phyloP scores from a whole-genome alignment of 2,329 filamentous ascomycete species.

The Ophiostoma ulmi region DNA sequence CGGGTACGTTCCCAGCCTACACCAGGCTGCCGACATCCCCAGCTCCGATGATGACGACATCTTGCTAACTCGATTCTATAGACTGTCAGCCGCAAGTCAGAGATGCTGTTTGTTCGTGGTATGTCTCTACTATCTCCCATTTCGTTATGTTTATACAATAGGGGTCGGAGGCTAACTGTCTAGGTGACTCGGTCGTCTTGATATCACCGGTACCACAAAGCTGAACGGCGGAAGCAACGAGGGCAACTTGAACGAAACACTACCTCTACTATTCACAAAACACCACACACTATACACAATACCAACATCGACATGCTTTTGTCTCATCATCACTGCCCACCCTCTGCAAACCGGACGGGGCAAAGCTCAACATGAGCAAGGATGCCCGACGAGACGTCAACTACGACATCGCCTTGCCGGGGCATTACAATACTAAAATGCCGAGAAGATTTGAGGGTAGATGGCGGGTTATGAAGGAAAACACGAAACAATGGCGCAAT shows the following conservation, averaged over 20 bases:
- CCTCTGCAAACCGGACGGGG: not conserved
- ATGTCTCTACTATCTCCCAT: constrained; percentile 33
- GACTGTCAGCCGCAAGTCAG: constrained; percentile 94
- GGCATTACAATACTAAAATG: not conserved
- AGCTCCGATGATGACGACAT: not conserved
- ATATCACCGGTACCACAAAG: constrained; percentile 31
- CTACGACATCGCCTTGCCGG: not conserved
- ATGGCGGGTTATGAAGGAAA: not conserved
- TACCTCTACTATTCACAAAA: not conserved
- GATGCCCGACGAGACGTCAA: not conserved
- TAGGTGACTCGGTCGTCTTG: constrained; percentile 31
- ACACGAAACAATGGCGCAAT: constrained; percentile 10
- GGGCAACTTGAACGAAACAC: not conserved
- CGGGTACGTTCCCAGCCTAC: constrained; percentile 50
- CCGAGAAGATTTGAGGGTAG: not conserved
- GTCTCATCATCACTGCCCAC: too few relatives aligned
- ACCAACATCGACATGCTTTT: not conserved
- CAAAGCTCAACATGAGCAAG: not conserved
- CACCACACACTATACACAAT: not conserved
- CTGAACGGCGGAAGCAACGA: constrained; percentile 17
- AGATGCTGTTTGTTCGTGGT: constrained; percentile 99
- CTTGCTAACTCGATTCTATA: constrained; percentile 35
- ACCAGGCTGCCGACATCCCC: not conserved
- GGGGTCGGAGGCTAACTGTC: not conserved
- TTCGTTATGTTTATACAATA: too few relatives aligned